Base-by-base conservation (phyloP, 208 protist genomes). In the Trypanosoma lewisi region DNA sequence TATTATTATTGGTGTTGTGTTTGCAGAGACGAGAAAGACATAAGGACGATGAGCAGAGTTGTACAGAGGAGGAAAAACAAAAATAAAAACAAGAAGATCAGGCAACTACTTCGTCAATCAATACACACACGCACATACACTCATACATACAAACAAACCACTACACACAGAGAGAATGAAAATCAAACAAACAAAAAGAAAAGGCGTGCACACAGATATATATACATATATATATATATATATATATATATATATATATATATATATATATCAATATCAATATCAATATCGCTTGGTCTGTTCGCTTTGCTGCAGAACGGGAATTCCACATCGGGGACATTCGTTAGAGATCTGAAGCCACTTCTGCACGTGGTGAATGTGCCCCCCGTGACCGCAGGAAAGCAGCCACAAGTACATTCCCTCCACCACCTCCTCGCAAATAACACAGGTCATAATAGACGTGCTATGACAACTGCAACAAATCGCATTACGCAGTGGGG, bases 391-490 rank as follows among this genome's bases (percentile, higher is more conserved):
- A 0, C 89, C 83, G 54, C 89, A 95, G n/a, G 71, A 78, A 25
- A 81, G 80, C 57, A 91, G 75, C 81, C 85, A 92, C 31, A 85
- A 72, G 56, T 81, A 95, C n/a, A 93, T 65, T 2, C 89, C 89
- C 45, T 93, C 85, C 51, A 95, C 89, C 27, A 87, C 70, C 57
- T 85, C 79, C 59, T 91, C 80, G 30, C 89, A 95, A 16, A 95
- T 85, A 19, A 89, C 85, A 62, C 89, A 95, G 12, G 57, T 75
- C 82, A 89, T 91, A 2, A 75, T 73, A 25, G 53, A 49, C 16
- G 39, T 55, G 70, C 71, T 77, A 61, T 62, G 49, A 67, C 82
- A 89, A 42, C 47, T 50, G 2, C 59, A 67, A 60, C 87, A 94
- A 16, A 67, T 51, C 12, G 87, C 87, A 52, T 91, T 94, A 37